Evolutionary conservation across 805 yeast genomes (phyloP).

Genomic region (Saturnispora sekii): DNA sequence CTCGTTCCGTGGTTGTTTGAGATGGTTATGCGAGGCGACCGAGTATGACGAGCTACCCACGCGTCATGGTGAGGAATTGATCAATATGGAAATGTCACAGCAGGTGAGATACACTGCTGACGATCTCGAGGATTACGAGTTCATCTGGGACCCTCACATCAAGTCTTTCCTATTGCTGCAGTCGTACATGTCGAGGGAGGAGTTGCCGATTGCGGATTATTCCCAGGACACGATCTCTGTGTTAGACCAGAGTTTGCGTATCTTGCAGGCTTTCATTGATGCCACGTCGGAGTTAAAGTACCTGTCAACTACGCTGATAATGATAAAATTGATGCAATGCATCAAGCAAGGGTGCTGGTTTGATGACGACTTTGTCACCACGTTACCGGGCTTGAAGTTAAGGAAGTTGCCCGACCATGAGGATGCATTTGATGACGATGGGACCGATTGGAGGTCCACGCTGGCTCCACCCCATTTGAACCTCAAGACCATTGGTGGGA

Average conservation of each 20-base stretch:
- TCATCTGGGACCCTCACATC: constrained; percentile 83
- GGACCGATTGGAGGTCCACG: constrained; percentile 26
- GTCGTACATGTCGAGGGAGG: constrained; percentile 61
- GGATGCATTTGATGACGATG: constrained; percentile 23
- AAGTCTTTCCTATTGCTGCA: constrained; percentile 65
- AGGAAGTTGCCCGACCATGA: constrained; percentile 14
- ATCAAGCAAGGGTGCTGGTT: constrained; percentile 85
- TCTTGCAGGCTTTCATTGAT: constrained; percentile 86
- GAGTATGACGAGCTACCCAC: constrained; percentile 88
- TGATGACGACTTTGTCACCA: constrained; percentile 59
- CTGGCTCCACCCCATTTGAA: constrained; percentile 15
- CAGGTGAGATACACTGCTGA: constrained; percentile 56
- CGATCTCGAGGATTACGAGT: constrained; percentile 44
- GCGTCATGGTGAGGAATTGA: constrained; percentile 83
- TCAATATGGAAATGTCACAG: constrained; percentile 75
- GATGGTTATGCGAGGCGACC: constrained; percentile 46
- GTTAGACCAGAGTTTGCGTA: constrained; percentile 88
- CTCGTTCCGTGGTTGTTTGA: constrained; percentile 54
- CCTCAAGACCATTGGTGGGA: constrained; percentile 35
- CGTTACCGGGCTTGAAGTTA: constrained; percentile 40
- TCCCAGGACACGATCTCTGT: constrained; percentile 89
- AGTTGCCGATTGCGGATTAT: constrained; percentile 91
- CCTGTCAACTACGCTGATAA: constrained; percentile 46
- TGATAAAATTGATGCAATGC: constrained; percentile 70
- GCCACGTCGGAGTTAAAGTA: constrained; percentile 80